A percentile compares a stretch with the other conserved stretches of the same genome.
phyloP scores from a whole-genome alignment of 805 yeast species.

The Wickerhamiella spandovensis region DNA sequence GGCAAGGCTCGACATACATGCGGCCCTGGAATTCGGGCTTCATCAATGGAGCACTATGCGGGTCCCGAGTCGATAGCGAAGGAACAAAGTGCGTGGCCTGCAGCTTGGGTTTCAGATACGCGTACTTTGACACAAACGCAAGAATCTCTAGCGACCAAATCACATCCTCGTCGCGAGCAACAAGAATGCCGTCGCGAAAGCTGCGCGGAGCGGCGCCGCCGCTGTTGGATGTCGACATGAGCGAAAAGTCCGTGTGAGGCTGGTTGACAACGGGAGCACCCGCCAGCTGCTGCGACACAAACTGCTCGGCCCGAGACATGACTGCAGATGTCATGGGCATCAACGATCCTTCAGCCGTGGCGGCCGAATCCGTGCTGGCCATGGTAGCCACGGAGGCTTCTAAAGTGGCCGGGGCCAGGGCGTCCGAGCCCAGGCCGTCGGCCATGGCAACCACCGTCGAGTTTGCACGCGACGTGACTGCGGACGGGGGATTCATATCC shows the following conservation, averaged over 20 bases:
- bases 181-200: conserved; percentile 55
- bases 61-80: conserved; percentile 38
- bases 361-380: background rate
- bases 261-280: background rate
- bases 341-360: background rate
- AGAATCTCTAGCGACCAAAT: conserved; percentile 84
- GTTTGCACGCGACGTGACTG: background rate
- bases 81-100: conserved; percentile 68
- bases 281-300: background rate
- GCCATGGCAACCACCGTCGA: background rate
- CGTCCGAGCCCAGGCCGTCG: background rate
- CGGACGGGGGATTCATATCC: background rate
- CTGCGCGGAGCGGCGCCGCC: conserved; percentile 21
- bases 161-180: conserved; percentile 87
- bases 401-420: background rate
- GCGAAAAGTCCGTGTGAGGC: background rate
- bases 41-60: conserved; percentile 16
- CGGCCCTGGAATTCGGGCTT: conserved; percentile 3
- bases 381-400: background rate
- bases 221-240: background rate
- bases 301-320: background rate
- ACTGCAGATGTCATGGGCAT: background rate
- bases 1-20: conserved; percentile 5
- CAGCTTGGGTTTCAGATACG: conserved; percentile 57
- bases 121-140: conserved; percentile 87